Base-by-base conservation (phyloP, 192 early-diverging fungal genomes). In the Spinellus fusiger region DNA sequence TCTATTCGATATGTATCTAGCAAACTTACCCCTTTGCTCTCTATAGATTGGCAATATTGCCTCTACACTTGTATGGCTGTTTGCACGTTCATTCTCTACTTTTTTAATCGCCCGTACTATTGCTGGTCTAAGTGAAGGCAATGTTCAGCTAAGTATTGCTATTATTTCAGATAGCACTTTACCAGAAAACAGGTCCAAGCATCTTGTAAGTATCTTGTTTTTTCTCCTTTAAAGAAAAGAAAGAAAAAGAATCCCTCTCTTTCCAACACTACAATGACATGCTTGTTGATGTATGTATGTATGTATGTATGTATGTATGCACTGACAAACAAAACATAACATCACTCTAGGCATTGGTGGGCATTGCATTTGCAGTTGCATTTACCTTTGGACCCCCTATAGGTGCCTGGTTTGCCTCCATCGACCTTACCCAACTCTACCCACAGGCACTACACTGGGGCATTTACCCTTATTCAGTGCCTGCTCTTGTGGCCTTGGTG, bases 91-190 rank as follows among this genome's bases (percentile, higher is more conserved):
- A 13, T 99, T 99, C 62, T 77, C 82, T 38, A 66, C 79, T 28
- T 99, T 99, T 68, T 80, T 99, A 27, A 64, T 85, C 5, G 88
- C 93, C 5, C 77, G 96, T 9, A 73, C 96, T 38, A 80, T 99
- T 40, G 96, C 89, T 4, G 96, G 96, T 10, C 76, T 99, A 56
- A 94, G 90, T 51, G 96, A 99, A 67, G 96, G 96, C 44, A 99
- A 99, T 64, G 93, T 99, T 15, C 96, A 99, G 74, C 83, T 99
- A 44, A 92, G 89, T 2, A 91, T 93, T 35, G 94, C 96, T 0
- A 93, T 96, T 68, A 94, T 99, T 38, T 89, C 93, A 16, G 96
- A 99, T 64, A 81, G 97, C 49, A 96, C 96, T 0, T 86, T 88
- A 0, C 74, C 79, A 0, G 76, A 85, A 58, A 85, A 79, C 0